Conservation (phyloP, 768 basidiomycete species). For the Leccinum disarticulatum region DNA sequence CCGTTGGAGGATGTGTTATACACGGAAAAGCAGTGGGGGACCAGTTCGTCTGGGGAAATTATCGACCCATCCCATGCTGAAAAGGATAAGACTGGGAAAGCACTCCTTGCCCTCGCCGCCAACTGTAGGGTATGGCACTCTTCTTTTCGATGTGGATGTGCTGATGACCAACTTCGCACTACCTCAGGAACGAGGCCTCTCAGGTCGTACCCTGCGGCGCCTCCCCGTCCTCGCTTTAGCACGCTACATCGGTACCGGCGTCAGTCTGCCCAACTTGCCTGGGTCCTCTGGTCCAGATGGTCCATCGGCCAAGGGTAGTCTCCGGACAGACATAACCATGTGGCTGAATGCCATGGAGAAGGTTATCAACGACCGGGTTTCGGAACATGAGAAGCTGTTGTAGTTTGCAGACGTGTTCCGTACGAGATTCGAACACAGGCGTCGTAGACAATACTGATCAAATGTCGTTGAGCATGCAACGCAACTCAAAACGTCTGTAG, state of each 20-base stretch:
- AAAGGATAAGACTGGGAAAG: slow-evolving; percentile 52
- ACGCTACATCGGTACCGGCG: slow-evolving; percentile 64
- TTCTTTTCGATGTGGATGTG: slow-evolving; percentile 1
- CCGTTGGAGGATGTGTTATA: slow-evolving; percentile 51
- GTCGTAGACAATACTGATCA: background rate
- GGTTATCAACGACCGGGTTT: slow-evolving; percentile 60
- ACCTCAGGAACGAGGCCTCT: slow-evolving; percentile 70
- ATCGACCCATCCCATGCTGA: slow-evolving; percentile 42
- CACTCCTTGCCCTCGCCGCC: slow-evolving; percentile 66
- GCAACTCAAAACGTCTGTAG: background rate
- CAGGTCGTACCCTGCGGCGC: slow-evolving; percentile 87
- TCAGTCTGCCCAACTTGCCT: slow-evolving; percentile 18
- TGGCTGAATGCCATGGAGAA: slow-evolving; percentile 89
- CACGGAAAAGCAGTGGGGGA: slow-evolving; percentile 19
- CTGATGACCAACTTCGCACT: background rate
- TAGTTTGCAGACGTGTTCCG: slow-evolving; percentile 12
- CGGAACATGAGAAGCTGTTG: slow-evolving; percentile 50
- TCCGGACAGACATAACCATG: slow-evolving; percentile 46
- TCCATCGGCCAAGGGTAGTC: slow-evolving; percentile 4
- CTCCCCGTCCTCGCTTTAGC: slow-evolving; percentile 95
- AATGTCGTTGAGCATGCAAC: background rate
- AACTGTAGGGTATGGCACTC: slow-evolving; percentile 69
- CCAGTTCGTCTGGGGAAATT: slow-evolving; percentile 6
- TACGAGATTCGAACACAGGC: background rate
- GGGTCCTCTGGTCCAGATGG: slow-evolving; percentile 4